Base-by-base conservation (phyloP, 805 yeast species). In the Deakozyma indianensis region DNA sequence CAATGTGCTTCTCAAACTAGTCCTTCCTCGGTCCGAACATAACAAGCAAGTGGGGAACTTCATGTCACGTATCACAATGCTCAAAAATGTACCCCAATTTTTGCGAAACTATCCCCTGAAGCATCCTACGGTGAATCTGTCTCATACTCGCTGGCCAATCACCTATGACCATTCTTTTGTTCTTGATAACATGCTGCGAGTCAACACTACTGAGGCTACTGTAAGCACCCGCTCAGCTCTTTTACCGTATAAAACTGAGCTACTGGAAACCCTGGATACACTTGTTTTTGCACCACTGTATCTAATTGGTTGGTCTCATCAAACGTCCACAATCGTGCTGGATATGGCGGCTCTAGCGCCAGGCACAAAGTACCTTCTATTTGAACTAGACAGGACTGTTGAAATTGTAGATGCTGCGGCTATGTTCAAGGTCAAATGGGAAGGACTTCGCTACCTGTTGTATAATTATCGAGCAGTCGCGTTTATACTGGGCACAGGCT, bases 401-500 rank as follows among this genome's bases (percentile, higher is more conserved):
- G 51, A 61, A 22, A 27, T 58, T 2, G 50, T 50, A 41, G 42
- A 43, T 9, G 60, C 60, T 11, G 25, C 41, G 11, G 44, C 59
- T 21, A 50, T 44, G 4, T 57, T 55, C 54, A 40, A 47, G 3
- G 61, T 56, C 18, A 43, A 57, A 43, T 60, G 62, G 64, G 45
- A 44, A 11, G 64, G 64, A 15, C 24, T 60, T 7, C 51, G 64
- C 20, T 60, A 55, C 43, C 46, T 55, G 16, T 54, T 60, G 60
- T 50, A 60, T 42, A 48, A 58, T 18, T 53, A 54, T 44, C 44
- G 53, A 9, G 4, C 55, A 16, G 27, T 49, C 2, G 45, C 53
- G 23, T 57, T 57, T 41, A 22, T 56, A 2, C 29, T 56, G 20
- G 61, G 58, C 4, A 56, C 56, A 3, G 32, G 47, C 5, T 20